Base-by-base conservation (phyloP, 306 rosid species). In the Senna siamea region DNA sequence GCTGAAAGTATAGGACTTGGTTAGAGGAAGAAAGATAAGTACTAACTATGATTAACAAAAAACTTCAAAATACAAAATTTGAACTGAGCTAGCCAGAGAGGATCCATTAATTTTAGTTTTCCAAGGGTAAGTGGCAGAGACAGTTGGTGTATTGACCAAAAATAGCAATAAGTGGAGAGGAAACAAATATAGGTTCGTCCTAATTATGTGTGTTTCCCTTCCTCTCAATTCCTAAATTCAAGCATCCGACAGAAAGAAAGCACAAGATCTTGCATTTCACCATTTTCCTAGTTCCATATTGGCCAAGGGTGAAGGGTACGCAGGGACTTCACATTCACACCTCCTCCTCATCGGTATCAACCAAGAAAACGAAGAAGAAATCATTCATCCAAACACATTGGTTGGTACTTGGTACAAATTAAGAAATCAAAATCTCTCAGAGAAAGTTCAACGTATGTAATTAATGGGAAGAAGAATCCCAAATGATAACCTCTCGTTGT, bases 391-490 rank as follows among this genome's bases (percentile, higher is more conserved):
- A 10, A 41, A 55, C 38, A 38, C 1, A 41, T 19, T 70, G 66
- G 7, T n/a, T 13, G 23, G 5, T 0, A 5, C 7, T n/a, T 13
- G 23, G 5, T 0, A 5, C 7, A 13, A 47, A 2, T 1, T 0
- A 9, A n/a, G 4, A 5, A 47, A 41, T 1, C 14, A 41, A 53
- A 40, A 51, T 44, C 70, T 48, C 9, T 2, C 58, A 47, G 17
- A 10, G 12, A 18, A 41, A 75, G 22, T 72, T 66, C 28, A 53
- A 80, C 30, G 30, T 26, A 37, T 76, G 71, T 70, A 26, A 41
- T 62, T 67, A 6, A 93, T 90, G 97, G 96, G 94, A 82, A 87
- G 97, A 80, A 87, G 63, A 62, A 44, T 85, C 58, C 86, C 89
- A 26, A 12, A 30, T 72, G 83, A 87, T 72, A 90, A 77, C 22